A percentile compares a stretch with the other conserved stretches of the same genome.
Evolutionary conservation across 2,329 filamentous ascomycete species (phyloP).

Genomic region (Curvularia sp.): DNA sequence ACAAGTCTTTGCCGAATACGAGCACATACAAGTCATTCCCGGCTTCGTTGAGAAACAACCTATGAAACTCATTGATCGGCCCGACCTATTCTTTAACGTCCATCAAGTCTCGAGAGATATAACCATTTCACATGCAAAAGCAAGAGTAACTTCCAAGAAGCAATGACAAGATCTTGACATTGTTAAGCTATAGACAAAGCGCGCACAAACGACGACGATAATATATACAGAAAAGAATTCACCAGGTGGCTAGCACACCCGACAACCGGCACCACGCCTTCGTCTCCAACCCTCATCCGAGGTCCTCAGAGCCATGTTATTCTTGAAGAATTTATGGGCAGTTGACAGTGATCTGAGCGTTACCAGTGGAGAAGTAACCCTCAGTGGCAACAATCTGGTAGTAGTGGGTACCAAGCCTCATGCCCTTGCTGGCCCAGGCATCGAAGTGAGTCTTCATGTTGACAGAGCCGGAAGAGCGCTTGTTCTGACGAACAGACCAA

Average conservation of each 20-base stretch:
- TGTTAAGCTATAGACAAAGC: slow-evolving; percentile 1
- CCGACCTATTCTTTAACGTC: not conserved
- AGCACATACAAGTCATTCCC: too few species aligned
- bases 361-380: slow-evolving; percentile 60
- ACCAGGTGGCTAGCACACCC: not conserved
- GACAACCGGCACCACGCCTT: not conserved
- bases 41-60: not conserved
- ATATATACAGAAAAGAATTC: slow-evolving; percentile 2
- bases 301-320: not conserved
- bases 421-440: slow-evolving; percentile 44
- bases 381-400: slow-evolving; percentile 50
- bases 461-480: slow-evolving; percentile 41
- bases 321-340: slow-evolving; percentile 27
- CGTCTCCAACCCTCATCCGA: not conserved
- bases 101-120: not conserved
- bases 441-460: slow-evolving; percentile 47
- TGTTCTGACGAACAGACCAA: slow-evolving; percentile 52
- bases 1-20: too few species aligned
- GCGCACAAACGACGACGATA: not conserved
- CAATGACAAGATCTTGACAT: slow-evolving; percentile 1
- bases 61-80: not conserved
- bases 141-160: not conserved
- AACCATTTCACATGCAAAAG: not conserved
- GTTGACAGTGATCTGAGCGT: slow-evolving; percentile 57
- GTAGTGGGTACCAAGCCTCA: slow-evolving; percentile 42